These are phyloP conservation scores for Parasitella parasitica DNA, from an alignment of 371 early-diverging fungal species.

Conservation along the genomic window DNA sequence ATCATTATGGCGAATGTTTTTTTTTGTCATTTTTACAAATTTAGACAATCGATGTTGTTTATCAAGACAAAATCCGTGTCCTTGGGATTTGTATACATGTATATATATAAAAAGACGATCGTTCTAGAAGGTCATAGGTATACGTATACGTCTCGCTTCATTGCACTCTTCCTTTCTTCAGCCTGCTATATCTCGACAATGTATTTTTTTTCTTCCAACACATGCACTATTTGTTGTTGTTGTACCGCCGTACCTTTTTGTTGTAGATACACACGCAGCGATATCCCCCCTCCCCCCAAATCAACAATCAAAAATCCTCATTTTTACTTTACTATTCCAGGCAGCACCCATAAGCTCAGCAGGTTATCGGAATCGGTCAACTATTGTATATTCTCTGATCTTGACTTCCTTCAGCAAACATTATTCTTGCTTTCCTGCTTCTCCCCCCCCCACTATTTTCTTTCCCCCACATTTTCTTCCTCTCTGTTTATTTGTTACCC, in stretches of 20 bases:
- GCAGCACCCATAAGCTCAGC: neutral
- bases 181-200: neutral
- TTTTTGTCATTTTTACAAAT: neutral
- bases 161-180: neutral
- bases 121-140: no score
- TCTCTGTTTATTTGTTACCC: neutral
- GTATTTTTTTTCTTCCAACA: neutral
- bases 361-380: neutral
- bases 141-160: neutral
- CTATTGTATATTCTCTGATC: neutral
- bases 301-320: conserved; percentile 1
- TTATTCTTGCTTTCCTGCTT: neutral
- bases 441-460: neutral
- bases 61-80: no score
- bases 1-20: neutral
- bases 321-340: conserved; percentile 3
- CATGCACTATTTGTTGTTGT: neutral
- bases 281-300: neutral
- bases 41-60: neutral
- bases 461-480: no score
- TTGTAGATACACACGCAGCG: neutral
- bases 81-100: no score
- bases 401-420: neutral
- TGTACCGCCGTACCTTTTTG: neutral
- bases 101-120: no score